Percentiles rank a stretch among this genome's conserved stretches.
Evolutionary conservation across 441 rosid species (phyloP).

Genomic region (Populus tomentosa): DNA sequence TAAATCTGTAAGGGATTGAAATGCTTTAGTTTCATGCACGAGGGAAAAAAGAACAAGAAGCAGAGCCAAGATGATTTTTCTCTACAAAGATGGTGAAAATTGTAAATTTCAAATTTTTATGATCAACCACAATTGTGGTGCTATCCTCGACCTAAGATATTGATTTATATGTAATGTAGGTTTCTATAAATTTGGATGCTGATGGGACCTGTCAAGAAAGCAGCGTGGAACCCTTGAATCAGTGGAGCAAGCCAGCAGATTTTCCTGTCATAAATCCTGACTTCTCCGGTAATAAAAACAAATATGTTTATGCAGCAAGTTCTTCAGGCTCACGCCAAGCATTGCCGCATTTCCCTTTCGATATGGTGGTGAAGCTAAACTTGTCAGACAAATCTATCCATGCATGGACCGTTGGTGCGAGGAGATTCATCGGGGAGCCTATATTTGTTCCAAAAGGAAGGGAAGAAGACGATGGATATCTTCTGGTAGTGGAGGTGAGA

Average conservation of each 20-base stretch:
- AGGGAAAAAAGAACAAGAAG: background rate
- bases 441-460: constrained; percentile 51
- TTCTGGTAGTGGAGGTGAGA: constrained; percentile 73
- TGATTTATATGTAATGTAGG: constrained; percentile 18
- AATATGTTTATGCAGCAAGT: constrained; percentile 52
- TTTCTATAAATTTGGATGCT: constrained; percentile 48
- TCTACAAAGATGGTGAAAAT: too few relatives aligned
- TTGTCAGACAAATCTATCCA: constrained; percentile 19
- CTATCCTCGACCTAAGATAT: background rate
- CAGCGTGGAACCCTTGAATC: constrained; percentile 37
- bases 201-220: constrained; percentile 45
- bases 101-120: background rate
- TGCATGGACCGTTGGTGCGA: constrained; percentile 54
- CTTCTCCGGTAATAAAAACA: constrained; percentile 52
- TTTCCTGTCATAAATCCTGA: constrained; percentile 63
- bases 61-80: background rate
- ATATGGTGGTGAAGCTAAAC: constrained; percentile 67
- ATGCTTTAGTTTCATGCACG: background rate
- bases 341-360: constrained; percentile 84
- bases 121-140: background rate
- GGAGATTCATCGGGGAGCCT: constrained; percentile 86
- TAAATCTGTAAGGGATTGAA: background rate
- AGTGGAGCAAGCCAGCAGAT: constrained; percentile 68
- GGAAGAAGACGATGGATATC: constrained; percentile 76
- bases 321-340: constrained; percentile 58